Evolutionary conservation across 225 moss, liverwort and hornwort species (phyloP).

Genomic region (Ulota crispa): DNA sequence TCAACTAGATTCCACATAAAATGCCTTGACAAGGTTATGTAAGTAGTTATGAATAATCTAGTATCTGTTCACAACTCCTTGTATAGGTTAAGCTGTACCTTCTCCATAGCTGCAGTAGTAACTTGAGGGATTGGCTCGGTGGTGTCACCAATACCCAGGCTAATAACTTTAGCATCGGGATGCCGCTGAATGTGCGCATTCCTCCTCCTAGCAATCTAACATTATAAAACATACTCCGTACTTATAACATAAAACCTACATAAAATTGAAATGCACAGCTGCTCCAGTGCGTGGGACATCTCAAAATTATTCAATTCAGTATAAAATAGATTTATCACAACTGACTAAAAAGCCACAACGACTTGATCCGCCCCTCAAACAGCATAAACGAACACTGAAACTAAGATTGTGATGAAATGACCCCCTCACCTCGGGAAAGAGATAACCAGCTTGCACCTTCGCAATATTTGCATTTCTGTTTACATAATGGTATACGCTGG

Average conservation of each 20-base stretch:
- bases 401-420: background rate
- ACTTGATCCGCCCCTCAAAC: background rate
- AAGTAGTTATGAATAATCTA: background rate
- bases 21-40: background rate
- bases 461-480: slow-evolving; percentile 80
- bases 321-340: background rate
- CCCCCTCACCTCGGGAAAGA: slow-evolving; percentile 84
- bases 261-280: background rate
- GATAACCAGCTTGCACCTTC: slow-evolving; percentile 96
- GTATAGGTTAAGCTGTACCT: slow-evolving; percentile 40
- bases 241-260: background rate
- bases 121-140: slow-evolving; percentile 91
- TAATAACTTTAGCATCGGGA: slow-evolving; percentile 91
- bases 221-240: background rate
- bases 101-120: slow-evolving; percentile 78
- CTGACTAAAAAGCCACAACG: background rate
- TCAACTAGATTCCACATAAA: background rate
- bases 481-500: slow-evolving; percentile 72
- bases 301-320: background rate
- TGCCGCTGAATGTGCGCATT: slow-evolving; percentile 73
- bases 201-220: slow-evolving; percentile 80
- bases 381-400: background rate
- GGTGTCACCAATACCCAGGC: slow-evolving; percentile 95
- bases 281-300: background rate
- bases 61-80: background rate